Evolutionary conservation across 2,329 filamentous ascomycete species (phyloP).

Genomic region (Calonectria fujianensis): DNA sequence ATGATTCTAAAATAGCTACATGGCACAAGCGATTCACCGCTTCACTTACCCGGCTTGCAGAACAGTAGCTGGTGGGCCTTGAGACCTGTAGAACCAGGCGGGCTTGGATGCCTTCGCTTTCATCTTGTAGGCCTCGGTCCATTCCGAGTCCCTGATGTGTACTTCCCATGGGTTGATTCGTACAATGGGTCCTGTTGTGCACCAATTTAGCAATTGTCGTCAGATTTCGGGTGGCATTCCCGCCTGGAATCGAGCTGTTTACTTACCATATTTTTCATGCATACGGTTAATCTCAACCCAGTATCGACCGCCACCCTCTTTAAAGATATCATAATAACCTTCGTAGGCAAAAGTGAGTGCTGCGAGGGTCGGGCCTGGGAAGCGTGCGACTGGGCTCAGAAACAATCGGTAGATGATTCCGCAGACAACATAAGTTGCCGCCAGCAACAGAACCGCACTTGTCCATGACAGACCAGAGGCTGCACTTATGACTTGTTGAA

Average conservation of each 20-base stretch:
- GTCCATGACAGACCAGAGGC: constrained; percentile 4
- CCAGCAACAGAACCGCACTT: not conserved
- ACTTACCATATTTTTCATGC: constrained; percentile 6
- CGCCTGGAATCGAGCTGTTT: not conserved
- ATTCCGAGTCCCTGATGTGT: constrained; percentile 3
- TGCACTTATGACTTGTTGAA: not conserved
- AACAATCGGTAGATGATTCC: constrained; percentile 1
- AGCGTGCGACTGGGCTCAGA: not conserved
- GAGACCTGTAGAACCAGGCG: not conserved
- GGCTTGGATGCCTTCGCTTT: not conserved
- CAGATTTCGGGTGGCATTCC: not conserved
- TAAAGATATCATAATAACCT: constrained; percentile 7
- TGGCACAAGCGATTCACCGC: not conserved
- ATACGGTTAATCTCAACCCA: constrained; percentile 9
- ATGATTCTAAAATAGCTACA: not conserved
- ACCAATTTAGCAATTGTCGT: not conserved
- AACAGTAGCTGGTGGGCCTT: constrained; percentile 2
- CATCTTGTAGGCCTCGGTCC: constrained; percentile 10
- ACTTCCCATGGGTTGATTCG: constrained; percentile 9
- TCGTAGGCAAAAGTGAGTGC: constrained; percentile 12
- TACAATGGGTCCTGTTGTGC: not conserved
- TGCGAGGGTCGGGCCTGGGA: not conserved
- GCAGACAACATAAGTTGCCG: not conserved
- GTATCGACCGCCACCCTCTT: not conserved
- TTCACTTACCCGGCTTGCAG: not conserved